A percentile compares a stretch with the other conserved stretches of the same genome.
Evolutionary conservation across 2,329 filamentous ascomycete species (phyloP).

Genomic region (Trichoderma simmonsii): DNA sequence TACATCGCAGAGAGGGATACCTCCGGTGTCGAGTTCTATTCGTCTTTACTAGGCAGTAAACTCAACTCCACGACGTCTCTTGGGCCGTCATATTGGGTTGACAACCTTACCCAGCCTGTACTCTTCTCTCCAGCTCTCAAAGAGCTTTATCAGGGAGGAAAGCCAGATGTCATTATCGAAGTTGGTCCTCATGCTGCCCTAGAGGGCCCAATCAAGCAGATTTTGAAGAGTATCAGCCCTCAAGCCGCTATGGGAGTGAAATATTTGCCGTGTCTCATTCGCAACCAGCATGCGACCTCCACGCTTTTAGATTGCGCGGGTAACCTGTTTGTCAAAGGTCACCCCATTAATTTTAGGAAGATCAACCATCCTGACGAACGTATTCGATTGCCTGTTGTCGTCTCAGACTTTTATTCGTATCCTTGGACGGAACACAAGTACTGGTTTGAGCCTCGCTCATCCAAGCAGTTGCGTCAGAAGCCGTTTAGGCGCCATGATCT

Average conservation of each 20-base stretch:
- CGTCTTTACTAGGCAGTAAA: slow-evolving; percentile 43
- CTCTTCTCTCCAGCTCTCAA: slow-evolving; percentile 39
- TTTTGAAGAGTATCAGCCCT: slow-evolving; percentile 43
- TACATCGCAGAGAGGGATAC: slow-evolving; percentile 29
- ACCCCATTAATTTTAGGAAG: slow-evolving; percentile 41
- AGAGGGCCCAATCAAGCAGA: slow-evolving; percentile 49
- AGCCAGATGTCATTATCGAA: slow-evolving; percentile 38
- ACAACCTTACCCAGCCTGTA: slow-evolving; percentile 41
- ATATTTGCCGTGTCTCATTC: slow-evolving; percentile 47
- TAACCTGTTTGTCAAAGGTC: slow-evolving; percentile 45
- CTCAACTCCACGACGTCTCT: slow-evolving; percentile 36
- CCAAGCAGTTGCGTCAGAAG: slow-evolving; percentile 40
- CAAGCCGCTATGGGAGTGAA: slow-evolving; percentile 39
- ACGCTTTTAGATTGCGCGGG: slow-evolving; percentile 44
- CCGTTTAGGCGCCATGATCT: slow-evolving; percentile 43
- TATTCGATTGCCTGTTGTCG: slow-evolving; percentile 25
- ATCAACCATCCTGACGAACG: slow-evolving; percentile 40
- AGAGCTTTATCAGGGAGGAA: slow-evolving; percentile 31
- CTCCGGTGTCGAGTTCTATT: slow-evolving; percentile 41
- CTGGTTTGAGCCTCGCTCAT: slow-evolving; percentile 47
- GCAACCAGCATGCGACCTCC: slow-evolving; percentile 49
- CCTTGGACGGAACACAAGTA: slow-evolving; percentile 47
- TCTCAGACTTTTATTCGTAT: slow-evolving; percentile 47
- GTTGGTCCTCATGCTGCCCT: slow-evolving; percentile 50
- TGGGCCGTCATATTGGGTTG: slow-evolving; percentile 44